Conservation (phyloP, 1,284 basidiomycete species). For the Cronartium ribicola region DNA sequence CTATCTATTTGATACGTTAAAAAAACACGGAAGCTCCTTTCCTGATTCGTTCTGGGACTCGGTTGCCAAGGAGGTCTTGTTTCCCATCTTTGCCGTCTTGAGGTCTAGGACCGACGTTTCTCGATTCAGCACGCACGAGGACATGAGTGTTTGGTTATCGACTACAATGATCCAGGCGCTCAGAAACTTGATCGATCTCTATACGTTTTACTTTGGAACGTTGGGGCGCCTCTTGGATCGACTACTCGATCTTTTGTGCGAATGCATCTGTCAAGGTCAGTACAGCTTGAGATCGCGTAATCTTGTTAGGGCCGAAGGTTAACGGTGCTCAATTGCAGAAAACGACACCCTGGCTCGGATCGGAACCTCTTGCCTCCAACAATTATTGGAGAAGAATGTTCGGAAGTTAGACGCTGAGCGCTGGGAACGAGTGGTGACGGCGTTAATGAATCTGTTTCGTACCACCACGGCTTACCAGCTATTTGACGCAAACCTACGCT, state of each 20-base stretch:
- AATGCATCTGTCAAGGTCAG: slow-evolving; percentile 96
- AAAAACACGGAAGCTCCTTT: slow-evolving; percentile 80
- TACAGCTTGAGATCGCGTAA: background rate
- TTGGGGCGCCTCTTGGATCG: slow-evolving; percentile 86
- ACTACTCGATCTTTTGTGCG: slow-evolving; percentile 83
- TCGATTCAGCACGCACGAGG: slow-evolving; percentile 90
- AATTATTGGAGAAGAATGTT: slow-evolving; percentile 89
- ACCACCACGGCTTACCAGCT: slow-evolving; percentile 97
- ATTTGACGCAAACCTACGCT: slow-evolving; percentile 79
- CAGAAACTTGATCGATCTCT: slow-evolving; percentile 89
- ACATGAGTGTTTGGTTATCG: slow-evolving; percentile 99
- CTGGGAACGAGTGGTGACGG: slow-evolving; percentile 89
- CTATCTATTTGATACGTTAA: slow-evolving; percentile 89
- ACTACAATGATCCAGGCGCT: slow-evolving; percentile 99
- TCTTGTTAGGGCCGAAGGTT: background rate
- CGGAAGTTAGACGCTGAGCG: slow-evolving; percentile 74
- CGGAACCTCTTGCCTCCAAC: slow-evolving; percentile 95
- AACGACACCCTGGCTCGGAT: slow-evolving; percentile 97
- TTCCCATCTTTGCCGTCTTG: slow-evolving; percentile 96
- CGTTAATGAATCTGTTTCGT: slow-evolving; percentile 91
- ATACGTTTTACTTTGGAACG: slow-evolving; percentile 91
- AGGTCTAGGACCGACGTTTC: slow-evolving; percentile 75
- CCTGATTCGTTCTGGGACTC: slow-evolving; percentile 95
- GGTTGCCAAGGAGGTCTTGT: slow-evolving; percentile 91
- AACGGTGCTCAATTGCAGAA: slow-evolving; percentile 59